Conservation (phyloP, 371 early-diverging fungal species). For the Apophysomyces sp. region DNA sequence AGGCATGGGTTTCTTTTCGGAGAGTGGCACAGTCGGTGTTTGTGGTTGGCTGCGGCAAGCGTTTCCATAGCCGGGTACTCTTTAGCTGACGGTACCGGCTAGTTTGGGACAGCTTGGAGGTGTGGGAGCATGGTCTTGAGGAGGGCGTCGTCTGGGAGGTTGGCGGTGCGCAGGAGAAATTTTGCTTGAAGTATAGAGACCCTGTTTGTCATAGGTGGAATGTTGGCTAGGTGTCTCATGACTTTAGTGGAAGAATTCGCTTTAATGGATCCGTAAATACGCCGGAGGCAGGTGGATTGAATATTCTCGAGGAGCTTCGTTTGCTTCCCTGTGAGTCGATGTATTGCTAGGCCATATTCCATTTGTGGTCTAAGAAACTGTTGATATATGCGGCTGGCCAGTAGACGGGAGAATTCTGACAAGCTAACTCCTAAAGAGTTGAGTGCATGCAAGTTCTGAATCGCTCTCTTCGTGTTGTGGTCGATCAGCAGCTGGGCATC, state of each 20-base stretch:
- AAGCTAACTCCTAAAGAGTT: conserved; percentile 2
- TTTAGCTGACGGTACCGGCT: background rate
- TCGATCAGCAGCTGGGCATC: background rate
- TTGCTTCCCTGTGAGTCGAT: background rate
- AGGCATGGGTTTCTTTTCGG: background rate
- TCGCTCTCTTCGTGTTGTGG: background rate
- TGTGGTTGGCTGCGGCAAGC: background rate
- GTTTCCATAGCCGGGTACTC: background rate
- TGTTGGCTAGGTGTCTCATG: conserved; percentile 9
- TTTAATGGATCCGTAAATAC: conserved; percentile 3
- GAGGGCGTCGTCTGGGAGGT: background rate
- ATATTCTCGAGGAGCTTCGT: background rate
- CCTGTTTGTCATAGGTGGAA: background rate
- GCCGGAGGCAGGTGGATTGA: conserved; percentile 7
- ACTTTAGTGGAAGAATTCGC: conserved; percentile 5
- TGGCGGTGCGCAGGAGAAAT: too few species aligned
- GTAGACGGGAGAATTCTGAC: background rate
- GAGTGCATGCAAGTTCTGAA: background rate
- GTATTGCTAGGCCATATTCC: conserved; percentile 10
- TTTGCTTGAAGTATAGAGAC: background rate
- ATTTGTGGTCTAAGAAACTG: conserved; percentile 5
- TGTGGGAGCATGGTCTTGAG: background rate
- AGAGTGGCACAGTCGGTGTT: background rate
- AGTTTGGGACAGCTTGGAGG: background rate
- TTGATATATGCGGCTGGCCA: background rate